Base-by-base conservation (phyloP, 1,139 yeast genomes). In the Candida smagusa region DNA sequence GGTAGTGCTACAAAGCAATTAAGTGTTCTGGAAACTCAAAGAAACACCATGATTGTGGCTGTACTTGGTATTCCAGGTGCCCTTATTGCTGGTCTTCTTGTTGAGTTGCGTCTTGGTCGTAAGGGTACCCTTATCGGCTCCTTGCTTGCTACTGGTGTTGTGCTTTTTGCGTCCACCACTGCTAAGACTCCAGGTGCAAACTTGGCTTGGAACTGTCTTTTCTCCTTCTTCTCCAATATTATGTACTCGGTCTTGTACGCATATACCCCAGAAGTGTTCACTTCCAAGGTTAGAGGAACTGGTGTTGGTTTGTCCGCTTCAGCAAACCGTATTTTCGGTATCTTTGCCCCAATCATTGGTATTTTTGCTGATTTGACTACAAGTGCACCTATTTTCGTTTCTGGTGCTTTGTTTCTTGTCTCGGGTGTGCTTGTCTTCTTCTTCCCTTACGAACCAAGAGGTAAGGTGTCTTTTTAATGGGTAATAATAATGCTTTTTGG, bases 191-290 rank as follows among this genome's bases (percentile, higher is more conserved):
- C 68, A 29, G 58, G 67, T 44, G 63, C 68, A 12, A 54, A 63
- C 42, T 55, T 69, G 47, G 74, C 65, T n/a, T 68, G 72, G 72
- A 68, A 64, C 44, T 69, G 74, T 44, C 62, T 60, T 19, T 68
- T 69, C 48, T 63, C 65, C 38, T 65, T 68, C 41, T 55, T 56
- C 31, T 66, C 73, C 22, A 68, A 62, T 43, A 64, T 68, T 33
- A 65, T 68, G 69, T 69, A 67, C 47, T 74, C 73, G 0, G 74
- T 68, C 5, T 52, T 69, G 28, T 69, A 69, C 43, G 73, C 74
- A 9, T 68, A 68, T 46, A 69, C 74, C 0, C 74, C 74, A 0
- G 75, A 69, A 43, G 61, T 68, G 30, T 68, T 68, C 48, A 67
- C 65, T 9, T 54, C 72, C 1, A 63, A 56, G 38, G 58, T 67